These are phyloP conservation scores for Kwoniella pini DNA, from an alignment of 768 basidiomycete genomes.

Conservation along the genomic window DNA sequence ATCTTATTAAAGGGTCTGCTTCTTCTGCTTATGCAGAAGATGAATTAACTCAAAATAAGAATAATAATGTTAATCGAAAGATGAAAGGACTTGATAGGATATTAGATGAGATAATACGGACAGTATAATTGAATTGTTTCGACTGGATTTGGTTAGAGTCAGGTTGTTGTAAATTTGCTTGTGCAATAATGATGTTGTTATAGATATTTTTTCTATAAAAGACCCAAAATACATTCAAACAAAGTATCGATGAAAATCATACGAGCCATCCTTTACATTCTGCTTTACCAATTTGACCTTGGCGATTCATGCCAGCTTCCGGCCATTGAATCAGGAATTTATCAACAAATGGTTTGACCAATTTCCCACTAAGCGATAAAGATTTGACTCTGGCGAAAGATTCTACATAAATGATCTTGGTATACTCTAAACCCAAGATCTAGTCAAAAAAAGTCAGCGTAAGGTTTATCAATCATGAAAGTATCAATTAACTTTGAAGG, in stretches of 20 bases:
- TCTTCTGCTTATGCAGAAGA: not conserved
- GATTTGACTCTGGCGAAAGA: slow-evolving; percentile 84
- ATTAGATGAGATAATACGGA: slow-evolving; percentile 25
- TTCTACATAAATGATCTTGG: slow-evolving; percentile 82
- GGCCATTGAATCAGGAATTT: slow-evolving; percentile 95
- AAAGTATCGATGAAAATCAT: not conserved
- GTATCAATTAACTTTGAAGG: no score
- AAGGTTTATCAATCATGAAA: slow-evolving; percentile 14
- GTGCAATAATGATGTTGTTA: not conserved
- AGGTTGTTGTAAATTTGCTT: not conserved
- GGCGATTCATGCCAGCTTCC: no score
- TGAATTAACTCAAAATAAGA: not conserved
- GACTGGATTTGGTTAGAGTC: no score
- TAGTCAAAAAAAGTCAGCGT: slow-evolving; percentile 50
- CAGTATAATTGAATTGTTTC: no score
- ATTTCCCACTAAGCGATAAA: slow-evolving; percentile 79
- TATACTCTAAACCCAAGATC: slow-evolving; percentile 73
- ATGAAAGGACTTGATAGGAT: slow-evolving; percentile 22
- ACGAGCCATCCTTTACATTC: slow-evolving; percentile 20
- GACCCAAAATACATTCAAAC: slow-evolving; percentile 9
- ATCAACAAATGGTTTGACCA: slow-evolving; percentile 80
- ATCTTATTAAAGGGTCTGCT: slow-evolving; percentile 36
- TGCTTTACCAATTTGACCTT: not conserved
- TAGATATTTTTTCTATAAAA: no score
- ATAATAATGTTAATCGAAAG: not conserved